Conservation (phyloP, 768 basidiomycete species). For the Harrya chromipes region DNA sequence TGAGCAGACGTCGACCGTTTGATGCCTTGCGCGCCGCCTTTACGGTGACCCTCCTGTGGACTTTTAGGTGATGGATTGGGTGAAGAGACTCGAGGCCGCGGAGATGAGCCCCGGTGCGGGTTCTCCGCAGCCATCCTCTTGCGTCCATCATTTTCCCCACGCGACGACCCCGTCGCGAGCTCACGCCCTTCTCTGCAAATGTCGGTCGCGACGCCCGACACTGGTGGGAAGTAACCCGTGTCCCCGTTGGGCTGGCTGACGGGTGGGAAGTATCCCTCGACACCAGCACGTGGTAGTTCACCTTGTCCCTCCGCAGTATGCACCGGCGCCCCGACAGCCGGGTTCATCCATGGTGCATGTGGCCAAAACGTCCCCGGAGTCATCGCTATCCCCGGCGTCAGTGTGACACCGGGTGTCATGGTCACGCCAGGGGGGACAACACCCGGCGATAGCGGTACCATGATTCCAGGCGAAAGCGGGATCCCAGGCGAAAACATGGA, state of each 20-base stretch:
- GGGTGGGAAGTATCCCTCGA: slow-evolving; percentile 44
- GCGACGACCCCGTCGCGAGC: neutral
- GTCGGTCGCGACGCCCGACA: slow-evolving; percentile 35
- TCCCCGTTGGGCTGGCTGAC: slow-evolving; percentile 23
- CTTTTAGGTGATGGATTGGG: slow-evolving; percentile 6
- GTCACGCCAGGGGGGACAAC: slow-evolving; percentile 16
- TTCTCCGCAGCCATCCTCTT: slow-evolving; percentile 8
- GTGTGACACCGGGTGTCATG: slow-evolving; percentile 29
- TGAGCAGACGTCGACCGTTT: slow-evolving; percentile 30
- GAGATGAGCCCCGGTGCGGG: slow-evolving; percentile 6
- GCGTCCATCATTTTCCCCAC: neutral
- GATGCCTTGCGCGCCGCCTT: slow-evolving; percentile 17
- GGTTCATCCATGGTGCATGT: slow-evolving; percentile 53
- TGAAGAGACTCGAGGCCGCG: slow-evolving; percentile 5
- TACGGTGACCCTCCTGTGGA: slow-evolving; percentile 15
- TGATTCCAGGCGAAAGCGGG: slow-evolving; percentile 31
- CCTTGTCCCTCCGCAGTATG: slow-evolving; percentile 24
- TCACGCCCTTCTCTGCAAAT: slow-evolving; percentile 31
- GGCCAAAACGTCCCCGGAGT: slow-evolving; percentile 73
- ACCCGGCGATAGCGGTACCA: slow-evolving; percentile 27
- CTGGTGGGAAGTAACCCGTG: slow-evolving; percentile 43
- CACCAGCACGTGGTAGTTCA: slow-evolving; percentile 10
- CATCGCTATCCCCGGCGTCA: slow-evolving; percentile 65
- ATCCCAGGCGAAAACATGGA: slow-evolving; percentile 31
- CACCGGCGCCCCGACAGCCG: slow-evolving; percentile 62